Conservation (phyloP, 31 red algal species). For the Pterothamnion heteromorphum region DNA sequence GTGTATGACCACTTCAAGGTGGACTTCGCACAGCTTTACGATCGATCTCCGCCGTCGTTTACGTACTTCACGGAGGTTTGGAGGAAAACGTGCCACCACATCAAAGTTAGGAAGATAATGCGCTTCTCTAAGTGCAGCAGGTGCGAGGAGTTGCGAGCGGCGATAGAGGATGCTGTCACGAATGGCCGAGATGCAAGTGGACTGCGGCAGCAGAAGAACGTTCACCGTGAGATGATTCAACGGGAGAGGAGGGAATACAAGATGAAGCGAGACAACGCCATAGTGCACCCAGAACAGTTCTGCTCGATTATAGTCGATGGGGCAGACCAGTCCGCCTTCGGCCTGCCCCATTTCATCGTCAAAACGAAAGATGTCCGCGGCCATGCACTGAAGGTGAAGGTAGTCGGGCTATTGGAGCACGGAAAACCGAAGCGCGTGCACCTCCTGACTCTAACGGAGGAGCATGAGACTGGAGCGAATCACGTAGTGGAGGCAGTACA, state of each 20-base stretch:
- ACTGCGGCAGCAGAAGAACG: background rate
- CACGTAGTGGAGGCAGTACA: slow-evolving; percentile 11
- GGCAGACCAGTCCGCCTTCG: slow-evolving; percentile 9
- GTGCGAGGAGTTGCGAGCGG: background rate
- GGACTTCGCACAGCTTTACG: background rate
- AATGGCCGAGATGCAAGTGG: background rate
- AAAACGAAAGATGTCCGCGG: background rate
- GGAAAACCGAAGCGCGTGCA: background rate
- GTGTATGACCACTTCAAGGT: background rate
- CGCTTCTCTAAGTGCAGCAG: background rate
- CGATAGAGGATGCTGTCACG: background rate
- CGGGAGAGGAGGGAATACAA: background rate
- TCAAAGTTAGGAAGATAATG: background rate
- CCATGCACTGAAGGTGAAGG: background rate
- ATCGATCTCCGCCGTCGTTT: background rate
- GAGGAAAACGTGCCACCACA: background rate
- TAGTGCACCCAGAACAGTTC: background rate
- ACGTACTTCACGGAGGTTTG: background rate
- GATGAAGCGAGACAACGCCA: background rate
- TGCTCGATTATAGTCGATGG: slow-evolving; percentile 28
- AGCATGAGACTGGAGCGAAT: background rate
- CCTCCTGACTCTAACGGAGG: background rate
- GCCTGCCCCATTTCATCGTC: background rate
- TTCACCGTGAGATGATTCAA: background rate
- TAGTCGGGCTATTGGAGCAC: slow-evolving; percentile 1